These are phyloP conservation scores for Mayamaea pseudoterrestris DNA, from an alignment of 108 stramenopile species.

Conservation along the genomic window DNA sequence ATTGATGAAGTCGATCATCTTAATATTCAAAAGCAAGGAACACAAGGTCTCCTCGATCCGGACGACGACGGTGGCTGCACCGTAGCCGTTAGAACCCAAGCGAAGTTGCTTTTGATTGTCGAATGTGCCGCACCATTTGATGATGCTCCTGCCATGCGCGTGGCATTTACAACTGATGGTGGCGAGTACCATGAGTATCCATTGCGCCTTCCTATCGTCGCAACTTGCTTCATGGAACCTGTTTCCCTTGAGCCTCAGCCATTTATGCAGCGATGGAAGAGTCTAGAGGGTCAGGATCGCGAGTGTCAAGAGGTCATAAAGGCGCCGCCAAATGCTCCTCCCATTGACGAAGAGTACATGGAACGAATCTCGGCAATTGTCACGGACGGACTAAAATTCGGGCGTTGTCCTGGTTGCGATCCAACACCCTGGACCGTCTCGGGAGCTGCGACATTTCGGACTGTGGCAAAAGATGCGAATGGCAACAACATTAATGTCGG, in stretches of 20 bases:
- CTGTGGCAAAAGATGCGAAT: constrained; percentile 75
- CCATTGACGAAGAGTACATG: constrained; percentile 80
- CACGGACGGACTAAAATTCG: constrained; percentile 80
- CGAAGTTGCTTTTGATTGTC: constrained; percentile 65
- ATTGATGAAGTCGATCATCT: constrained; percentile 74
- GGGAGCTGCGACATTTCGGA: constrained; percentile 78
- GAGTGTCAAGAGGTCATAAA: constrained; percentile 90
- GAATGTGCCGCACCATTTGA: constrained; percentile 85
- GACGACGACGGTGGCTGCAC: constrained; percentile 66
- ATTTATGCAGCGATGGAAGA: constrained; percentile 88
- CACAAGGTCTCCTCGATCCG: constrained; percentile 68
- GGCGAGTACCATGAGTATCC: constrained; percentile 77
- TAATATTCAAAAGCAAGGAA: constrained; percentile 76
- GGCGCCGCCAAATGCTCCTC: constrained; percentile 57
- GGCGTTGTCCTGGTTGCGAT: constrained; percentile 71
- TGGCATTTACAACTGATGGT: constrained; percentile 71
- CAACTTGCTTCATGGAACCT: constrained; percentile 87
- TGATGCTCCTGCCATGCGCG: constrained; percentile 82
- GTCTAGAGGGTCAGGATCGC: constrained; percentile 77
- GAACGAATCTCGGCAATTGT: constrained; percentile 64
- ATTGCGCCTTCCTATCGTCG: constrained; percentile 82
- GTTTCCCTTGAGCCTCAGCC: constrained; percentile 71
- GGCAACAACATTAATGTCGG: constrained; percentile 87
- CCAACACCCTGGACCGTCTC: constrained; percentile 85
- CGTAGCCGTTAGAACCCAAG: constrained; percentile 74